Evolutionary conservation across 768 basidiomycete species (phyloP).

Genomic region (Auriscalpium orientale): DNA sequence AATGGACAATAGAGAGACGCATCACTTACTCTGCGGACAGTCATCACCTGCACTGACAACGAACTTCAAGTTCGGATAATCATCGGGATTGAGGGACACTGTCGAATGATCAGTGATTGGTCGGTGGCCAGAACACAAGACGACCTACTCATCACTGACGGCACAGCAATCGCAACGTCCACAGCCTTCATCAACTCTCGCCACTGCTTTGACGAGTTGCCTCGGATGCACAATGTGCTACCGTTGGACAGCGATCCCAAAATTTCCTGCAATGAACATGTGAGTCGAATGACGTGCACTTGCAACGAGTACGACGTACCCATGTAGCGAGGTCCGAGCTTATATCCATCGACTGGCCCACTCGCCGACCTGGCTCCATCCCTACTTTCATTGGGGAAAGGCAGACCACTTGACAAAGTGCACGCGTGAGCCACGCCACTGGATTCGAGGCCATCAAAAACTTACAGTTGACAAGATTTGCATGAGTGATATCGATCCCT

Average conservation of each 20-base stretch:
- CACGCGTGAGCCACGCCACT: too few relatives aligned
- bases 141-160: constrained; percentile 36
- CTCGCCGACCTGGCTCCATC: constrained; percentile 48
- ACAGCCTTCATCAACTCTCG: constrained; percentile 39
- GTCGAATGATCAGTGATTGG: background rate
- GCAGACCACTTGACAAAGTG: constrained; percentile 29
- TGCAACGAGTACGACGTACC: constrained; percentile 22
- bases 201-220: constrained; percentile 45
- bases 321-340: constrained; percentile 65
- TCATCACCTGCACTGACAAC: constrained; percentile 54
- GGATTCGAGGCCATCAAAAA: background rate
- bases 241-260: constrained; percentile 45
- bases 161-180: constrained; percentile 46
- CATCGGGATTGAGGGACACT: constrained; percentile 38
- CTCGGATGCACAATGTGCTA: constrained; percentile 44
- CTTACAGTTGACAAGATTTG: constrained; percentile 52
- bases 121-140: background rate
- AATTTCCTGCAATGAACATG: constrained; percentile 28
- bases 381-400: constrained; percentile 46
- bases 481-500: constrained; percentile 53
- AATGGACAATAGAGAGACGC: background rate
- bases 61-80: constrained; percentile 47
- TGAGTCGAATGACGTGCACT: background rate
- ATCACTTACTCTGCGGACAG: constrained; percentile 38
- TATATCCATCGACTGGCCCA: constrained; percentile 55